Evolutionary conservation across 164 flowering plant species (phyloP).

Genomic region (Magnolia changhungtana): DNA sequence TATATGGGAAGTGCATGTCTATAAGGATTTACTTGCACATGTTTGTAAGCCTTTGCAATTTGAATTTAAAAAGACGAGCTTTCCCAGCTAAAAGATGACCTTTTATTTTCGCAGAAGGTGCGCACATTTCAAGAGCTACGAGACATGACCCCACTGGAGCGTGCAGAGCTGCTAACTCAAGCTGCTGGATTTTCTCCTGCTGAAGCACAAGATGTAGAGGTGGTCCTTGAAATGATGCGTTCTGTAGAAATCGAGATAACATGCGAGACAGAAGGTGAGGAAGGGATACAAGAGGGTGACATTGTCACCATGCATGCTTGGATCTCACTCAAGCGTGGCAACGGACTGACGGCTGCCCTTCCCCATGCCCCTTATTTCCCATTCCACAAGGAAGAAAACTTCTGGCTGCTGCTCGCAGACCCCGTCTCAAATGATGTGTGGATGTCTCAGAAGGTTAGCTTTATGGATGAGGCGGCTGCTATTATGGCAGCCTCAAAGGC

Average conservation of each 20-base stretch:
- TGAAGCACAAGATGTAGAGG: slow-evolving; percentile 70
- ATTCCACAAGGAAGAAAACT: slow-evolving; percentile 88
- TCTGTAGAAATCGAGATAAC: slow-evolving; percentile 57
- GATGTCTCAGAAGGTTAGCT: slow-evolving; percentile 79
- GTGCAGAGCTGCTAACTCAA: slow-evolving; percentile 66
- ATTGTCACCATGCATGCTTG: slow-evolving; percentile 86
- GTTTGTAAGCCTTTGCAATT: background rate
- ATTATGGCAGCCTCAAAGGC: slow-evolving; percentile 71
- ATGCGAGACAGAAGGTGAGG: slow-evolving; percentile 96
- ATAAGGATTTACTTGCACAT: background rate
- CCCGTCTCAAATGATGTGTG: slow-evolving; percentile 65
- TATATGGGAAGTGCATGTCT: background rate
- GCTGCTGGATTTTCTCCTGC: slow-evolving; percentile 65
- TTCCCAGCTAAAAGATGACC: slow-evolving; percentile 61
- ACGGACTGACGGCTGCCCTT: slow-evolving; percentile 73
- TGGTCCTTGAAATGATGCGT: slow-evolving; percentile 82
- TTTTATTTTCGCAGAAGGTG: slow-evolving; percentile 53
- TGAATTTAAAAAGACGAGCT: background rate
- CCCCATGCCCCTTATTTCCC: slow-evolving; percentile 91
- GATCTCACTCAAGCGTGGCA: slow-evolving; percentile 67
- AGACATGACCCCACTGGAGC: slow-evolving; percentile 63
- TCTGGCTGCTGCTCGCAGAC: slow-evolving; percentile 86
- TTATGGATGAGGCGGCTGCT: slow-evolving; percentile 84
- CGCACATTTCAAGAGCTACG: slow-evolving; percentile 71
- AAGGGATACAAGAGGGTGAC: slow-evolving; percentile 96